Base-by-base conservation (phyloP, 2,329 filamentous ascomycete species). In the Fusarium equiseti region DNA sequence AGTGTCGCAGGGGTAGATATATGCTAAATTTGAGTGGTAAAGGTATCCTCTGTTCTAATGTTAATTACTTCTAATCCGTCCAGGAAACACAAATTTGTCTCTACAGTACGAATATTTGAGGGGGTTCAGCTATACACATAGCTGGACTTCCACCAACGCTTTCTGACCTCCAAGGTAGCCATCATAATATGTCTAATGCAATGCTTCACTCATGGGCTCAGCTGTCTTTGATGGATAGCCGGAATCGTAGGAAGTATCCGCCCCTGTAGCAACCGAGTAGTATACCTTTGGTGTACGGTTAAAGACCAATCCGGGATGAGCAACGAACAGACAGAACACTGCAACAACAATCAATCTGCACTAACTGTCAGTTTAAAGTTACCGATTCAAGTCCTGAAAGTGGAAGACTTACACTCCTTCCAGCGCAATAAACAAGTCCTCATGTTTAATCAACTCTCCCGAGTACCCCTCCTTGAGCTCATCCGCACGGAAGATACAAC, bases 401-500 rank as follows among this genome's bases (percentile, higher is more conserved):
- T n/a, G n/a, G 44, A 10, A n/a, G 11, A 70, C 76, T 66, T 48
- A 77, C 75, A 68, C 61, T 48, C 81, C 82, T 73, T 86, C 84
- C 5, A 86, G 67, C 0, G 70, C 79, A 50, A 86, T 83, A 60
- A 86, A 86, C 2, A 81, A 69, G 0, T 73, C 72, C 68, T 86
- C 75, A 43, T 85, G 76, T 40, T 76, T 77, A 53, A 88, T 85
- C 63, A 89, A 75, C 18, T 81, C 75, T 2, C 86, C 86, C 8
- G 69, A 74, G 79, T 86, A 90, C 3, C 88, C 88, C 31, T 86
- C 81, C 51, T 83, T 84, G 53, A 90, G 74, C 77, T 90, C 88
- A 0, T 85, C 84, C 16, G 88, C 83, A 24, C 88, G 83, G 71
- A 87, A 90, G 35, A 86, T 81, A 49, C 83, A 88, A n/a, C 88